These are phyloP conservation scores for Jatropha podagrica DNA, from an alignment of 441 rosid genomes.

Conservation along the genomic window DNA sequence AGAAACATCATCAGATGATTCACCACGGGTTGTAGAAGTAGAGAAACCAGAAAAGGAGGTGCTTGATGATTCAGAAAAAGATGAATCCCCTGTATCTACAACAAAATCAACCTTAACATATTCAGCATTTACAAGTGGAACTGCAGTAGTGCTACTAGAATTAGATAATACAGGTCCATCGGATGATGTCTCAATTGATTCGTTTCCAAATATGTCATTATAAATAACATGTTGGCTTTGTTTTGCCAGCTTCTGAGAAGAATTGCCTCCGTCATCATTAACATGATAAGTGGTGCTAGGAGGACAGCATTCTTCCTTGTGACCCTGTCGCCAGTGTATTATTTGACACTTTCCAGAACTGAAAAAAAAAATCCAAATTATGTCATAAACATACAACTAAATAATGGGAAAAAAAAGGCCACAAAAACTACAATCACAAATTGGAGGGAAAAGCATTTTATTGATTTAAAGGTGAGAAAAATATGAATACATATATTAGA, in stretches of 20 bases:
- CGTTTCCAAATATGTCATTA: slow-evolving; percentile 29
- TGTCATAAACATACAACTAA: slow-evolving; percentile 1
- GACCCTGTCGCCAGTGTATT: slow-evolving; percentile 97
- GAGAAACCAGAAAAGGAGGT: slow-evolving; percentile 79
- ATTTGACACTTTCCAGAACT: slow-evolving; percentile 95
- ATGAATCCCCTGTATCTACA: slow-evolving; percentile 43
- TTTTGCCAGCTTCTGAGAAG: slow-evolving; percentile 31
- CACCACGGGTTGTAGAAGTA: slow-evolving; percentile 38
- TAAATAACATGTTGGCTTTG: slow-evolving; percentile 24
- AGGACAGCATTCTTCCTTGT: slow-evolving; percentile 82
- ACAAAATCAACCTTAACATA: slow-evolving; percentile 40
- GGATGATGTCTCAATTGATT: slow-evolving; percentile 32
- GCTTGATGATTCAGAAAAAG: slow-evolving; percentile 53
- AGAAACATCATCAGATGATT: slow-evolving; percentile 74
- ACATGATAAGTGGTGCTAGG: slow-evolving; percentile 25
- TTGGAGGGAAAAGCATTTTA: not conserved
- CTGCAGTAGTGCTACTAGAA: slow-evolving; percentile 35
- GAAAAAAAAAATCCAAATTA: slow-evolving; percentile 25
- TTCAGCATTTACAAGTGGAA: slow-evolving; percentile 30
- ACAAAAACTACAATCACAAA: not conserved
- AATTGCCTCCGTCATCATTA: slow-evolving; percentile 40
- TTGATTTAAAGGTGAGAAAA: not conserved
- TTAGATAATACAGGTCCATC: slow-evolving; percentile 33
- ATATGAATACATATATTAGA: not conserved
- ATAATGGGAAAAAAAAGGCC: not conserved